phyloP scores from a whole-genome alignment of 2,329 filamentous ascomycete genomes.

The Calonectria naviculata region DNA sequence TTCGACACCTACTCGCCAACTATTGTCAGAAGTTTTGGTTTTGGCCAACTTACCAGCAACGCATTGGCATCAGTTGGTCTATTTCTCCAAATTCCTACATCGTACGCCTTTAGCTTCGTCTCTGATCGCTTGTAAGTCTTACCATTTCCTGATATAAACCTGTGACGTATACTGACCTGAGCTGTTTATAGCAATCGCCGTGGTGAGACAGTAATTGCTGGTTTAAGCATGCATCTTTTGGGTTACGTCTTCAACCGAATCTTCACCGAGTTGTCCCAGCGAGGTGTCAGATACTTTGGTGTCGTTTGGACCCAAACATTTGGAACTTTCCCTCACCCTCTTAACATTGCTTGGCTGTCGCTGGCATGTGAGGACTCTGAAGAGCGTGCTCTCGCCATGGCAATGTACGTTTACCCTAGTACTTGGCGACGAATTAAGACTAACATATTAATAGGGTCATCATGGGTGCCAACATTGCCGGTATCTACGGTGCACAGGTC shows the following conservation, averaged over 20 bases:
- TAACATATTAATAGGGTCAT: constrained; percentile 55
- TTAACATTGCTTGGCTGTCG: constrained; percentile 71
- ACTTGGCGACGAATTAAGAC: not conserved
- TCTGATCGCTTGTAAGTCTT: constrained; percentile 61
- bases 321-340: constrained; percentile 64
- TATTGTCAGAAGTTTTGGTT: constrained; percentile 65
- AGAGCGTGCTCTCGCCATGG: constrained; percentile 69
- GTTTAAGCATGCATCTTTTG: constrained; percentile 58
- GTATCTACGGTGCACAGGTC: constrained; percentile 70
- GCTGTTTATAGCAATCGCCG: constrained; percentile 51
- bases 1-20: constrained; percentile 65
- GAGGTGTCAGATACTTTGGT: constrained; percentile 62
- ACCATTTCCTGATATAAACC: not conserved
- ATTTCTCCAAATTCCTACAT: constrained; percentile 63
- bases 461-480: constrained; percentile 71
- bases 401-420: constrained; percentile 52
- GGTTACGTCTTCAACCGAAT: constrained; percentile 65
- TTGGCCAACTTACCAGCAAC: constrained; percentile 58
- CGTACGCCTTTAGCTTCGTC: constrained; percentile 62
- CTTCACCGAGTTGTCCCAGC: constrained; percentile 57
- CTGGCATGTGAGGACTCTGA: constrained; percentile 67
- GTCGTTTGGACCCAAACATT: constrained; percentile 67
- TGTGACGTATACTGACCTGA: not conserved
- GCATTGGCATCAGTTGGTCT: constrained; percentile 66
- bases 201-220: constrained; percentile 63